A percentile compares a stretch with the other conserved stretches of the same genome.
Conservation (phyloP, 257 asterid genomes). For the Eustoma russellianum region DNA sequence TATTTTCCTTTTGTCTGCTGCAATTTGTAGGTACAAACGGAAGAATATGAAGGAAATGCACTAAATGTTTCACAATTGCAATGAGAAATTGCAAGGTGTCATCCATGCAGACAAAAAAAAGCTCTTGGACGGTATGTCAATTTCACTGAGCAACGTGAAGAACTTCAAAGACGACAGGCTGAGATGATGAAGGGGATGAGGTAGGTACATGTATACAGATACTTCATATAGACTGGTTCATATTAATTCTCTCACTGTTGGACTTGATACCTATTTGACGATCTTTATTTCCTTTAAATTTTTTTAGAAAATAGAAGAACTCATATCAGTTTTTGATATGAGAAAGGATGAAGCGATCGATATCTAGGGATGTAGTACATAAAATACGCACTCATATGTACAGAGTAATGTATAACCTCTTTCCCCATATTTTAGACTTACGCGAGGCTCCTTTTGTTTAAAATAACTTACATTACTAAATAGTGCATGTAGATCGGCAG, state of each 20-base stretch:
- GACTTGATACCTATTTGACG: background rate
- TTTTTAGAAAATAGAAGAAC: conserved; percentile 90
- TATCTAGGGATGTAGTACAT: too few species aligned
- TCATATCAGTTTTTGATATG: conserved; percentile 85
- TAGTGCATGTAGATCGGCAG: too few species aligned
- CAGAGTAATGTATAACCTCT: too few species aligned
- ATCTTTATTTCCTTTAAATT: conserved; percentile 9
- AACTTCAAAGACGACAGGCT: conserved; percentile 93
- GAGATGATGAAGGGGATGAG: conserved; percentile 96
- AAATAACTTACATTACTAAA: too few species aligned
- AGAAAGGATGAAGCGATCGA: conserved; percentile 98
- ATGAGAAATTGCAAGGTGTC: conserved; percentile 82
- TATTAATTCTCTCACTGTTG: background rate
- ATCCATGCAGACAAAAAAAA: conserved; percentile 97
- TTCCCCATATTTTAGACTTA: too few species aligned
- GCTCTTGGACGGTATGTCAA: conserved; percentile 95
- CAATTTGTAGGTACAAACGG: conserved; percentile 57
- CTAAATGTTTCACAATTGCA: conserved; percentile 85
- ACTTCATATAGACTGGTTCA: conserved; percentile 7
- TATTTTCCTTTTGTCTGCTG: conserved; percentile 6
- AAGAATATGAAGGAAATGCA: conserved; percentile 66
- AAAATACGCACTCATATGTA: too few species aligned
- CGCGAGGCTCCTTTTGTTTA: too few species aligned
- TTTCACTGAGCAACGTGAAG: conserved; percentile 93
- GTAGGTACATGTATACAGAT: conserved; percentile 23